phyloP scores from a whole-genome alignment of 331 rosid genomes.

The Erythrophleum ivorense region DNA sequence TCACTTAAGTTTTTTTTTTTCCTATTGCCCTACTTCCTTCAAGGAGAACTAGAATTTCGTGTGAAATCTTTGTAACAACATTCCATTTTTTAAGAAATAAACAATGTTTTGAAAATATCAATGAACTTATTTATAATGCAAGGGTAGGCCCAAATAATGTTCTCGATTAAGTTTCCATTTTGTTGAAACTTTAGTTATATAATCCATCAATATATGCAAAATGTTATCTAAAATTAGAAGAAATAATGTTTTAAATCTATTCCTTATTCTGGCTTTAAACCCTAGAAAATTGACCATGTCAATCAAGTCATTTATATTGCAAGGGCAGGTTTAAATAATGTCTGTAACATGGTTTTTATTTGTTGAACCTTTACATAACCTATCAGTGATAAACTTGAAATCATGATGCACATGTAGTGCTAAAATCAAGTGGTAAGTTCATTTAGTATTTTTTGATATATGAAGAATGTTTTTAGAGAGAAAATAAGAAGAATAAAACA shows the following conservation, averaged over 20 bases:
- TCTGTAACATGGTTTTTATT: not conserved
- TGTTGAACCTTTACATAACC: constrained; percentile 14
- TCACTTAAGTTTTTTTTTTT: not conserved
- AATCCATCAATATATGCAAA: not conserved
- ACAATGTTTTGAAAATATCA: constrained; percentile 1
- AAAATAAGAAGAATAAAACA: not conserved
- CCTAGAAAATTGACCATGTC: not conserved
- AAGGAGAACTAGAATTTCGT: not conserved
- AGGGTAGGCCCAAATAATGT: not conserved
- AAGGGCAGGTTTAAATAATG: not conserved
- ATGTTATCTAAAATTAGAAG: not conserved
- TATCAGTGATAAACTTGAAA: constrained; percentile 11
- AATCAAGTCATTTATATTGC: not conserved
- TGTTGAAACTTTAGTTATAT: constrained; percentile 7
- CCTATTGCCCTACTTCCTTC: not conserved
- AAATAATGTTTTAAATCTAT: not conserved
- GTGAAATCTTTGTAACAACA: constrained; percentile 16
- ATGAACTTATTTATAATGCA: not conserved
- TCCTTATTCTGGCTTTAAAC: not conserved
- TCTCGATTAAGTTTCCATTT: constrained; percentile 2
- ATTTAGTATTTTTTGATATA: not conserved
- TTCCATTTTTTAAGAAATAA: constrained; percentile 3
- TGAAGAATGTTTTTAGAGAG: not conserved
- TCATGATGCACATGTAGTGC: constrained; percentile 3
- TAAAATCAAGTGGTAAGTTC: constrained; percentile 6